Base-by-base conservation (phyloP, 2,329 filamentous ascomycete species). In the Penicillium sp. region DNA sequence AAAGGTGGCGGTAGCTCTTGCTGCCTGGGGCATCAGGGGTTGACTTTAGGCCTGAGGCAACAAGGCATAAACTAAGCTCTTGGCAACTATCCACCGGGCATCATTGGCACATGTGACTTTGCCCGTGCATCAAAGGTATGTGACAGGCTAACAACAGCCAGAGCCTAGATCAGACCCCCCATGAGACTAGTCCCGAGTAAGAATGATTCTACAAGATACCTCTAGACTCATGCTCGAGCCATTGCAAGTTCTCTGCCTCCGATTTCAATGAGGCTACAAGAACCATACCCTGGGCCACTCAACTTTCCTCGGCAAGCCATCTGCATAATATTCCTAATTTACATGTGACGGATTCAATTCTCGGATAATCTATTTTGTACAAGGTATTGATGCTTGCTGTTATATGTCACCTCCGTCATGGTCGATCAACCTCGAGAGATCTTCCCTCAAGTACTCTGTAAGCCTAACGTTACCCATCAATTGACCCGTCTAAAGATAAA, bases 1-100 rank as follows among this genome's bases (percentile, higher is more conserved):
- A 55, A 63, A 67, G 67, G 68, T 63, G 68, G 54, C 60, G 51
- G 53, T 51, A 59, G 53, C 52, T 50, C 1, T 43, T 55, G 15
- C 23, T 29, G 62, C 67, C 68, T 68, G 43, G 62, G 63, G 63
- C 55, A 63, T n/a, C 2, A 53, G 29, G 11, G 31, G 11, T 19
- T 19, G 23, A 23, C 0, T 4, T 41, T 7, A 0, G 0, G 36
- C 43, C 19, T 60, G 13, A 55, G 56, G 56, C 44, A 40, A 27
- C 15, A 46, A 46, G 19, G 43, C 36, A 52, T 2, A 41, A 23
- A 11, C 5, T 7, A 13, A 5, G 6, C 7, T 47, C 19, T 47
- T 46, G 44, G 45, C 45, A 47, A 47, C 10, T 34, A 16, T 33
- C 8, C 43, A 46, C 27, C 6, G 8, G 19, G 7, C 43, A 5